phyloP scores from a whole-genome alignment of 2,329 filamentous ascomycete species.

The Rhynchosporium agropyri region DNA sequence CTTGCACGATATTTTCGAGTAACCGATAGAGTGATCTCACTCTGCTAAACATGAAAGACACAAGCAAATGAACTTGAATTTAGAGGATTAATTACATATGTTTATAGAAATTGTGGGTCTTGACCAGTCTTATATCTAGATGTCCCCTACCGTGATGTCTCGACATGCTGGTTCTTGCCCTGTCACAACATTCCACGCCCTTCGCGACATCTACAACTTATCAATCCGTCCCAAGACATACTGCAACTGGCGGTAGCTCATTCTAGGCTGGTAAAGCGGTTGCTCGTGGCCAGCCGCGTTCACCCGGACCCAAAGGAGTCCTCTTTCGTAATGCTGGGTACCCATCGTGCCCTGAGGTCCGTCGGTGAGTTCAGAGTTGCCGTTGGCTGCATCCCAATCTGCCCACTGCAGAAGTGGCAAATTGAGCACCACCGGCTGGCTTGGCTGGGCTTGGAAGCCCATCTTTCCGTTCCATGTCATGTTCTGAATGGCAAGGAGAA shows the following conservation, averaged over 20 bases:
- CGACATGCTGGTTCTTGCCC: too few relatives aligned
- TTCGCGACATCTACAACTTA: neutral
- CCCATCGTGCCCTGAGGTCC: constrained; percentile 50
- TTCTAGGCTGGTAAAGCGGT: constrained; percentile 43
- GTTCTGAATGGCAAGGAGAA: constrained; percentile 63
- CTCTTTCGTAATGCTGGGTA: constrained; percentile 44
- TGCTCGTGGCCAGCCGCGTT: constrained; percentile 43
- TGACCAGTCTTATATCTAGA: too few relatives aligned
- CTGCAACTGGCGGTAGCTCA: constrained; percentile 42
- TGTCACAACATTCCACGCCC: too few relatives aligned
- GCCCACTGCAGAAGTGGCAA: constrained; percentile 7
- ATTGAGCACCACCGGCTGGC: constrained; percentile 28
- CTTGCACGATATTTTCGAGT: too few relatives aligned
- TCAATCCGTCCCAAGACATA: constrained; percentile 44
- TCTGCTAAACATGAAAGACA: too few relatives aligned
- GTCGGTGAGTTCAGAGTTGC: constrained; percentile 48
- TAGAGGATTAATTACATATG: too few relatives aligned
- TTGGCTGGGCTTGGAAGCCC: constrained; percentile 54
- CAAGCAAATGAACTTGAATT: too few relatives aligned
- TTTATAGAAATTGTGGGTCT: too few relatives aligned
- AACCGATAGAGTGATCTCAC: too few relatives aligned
- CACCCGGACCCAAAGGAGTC: constrained; percentile 44
- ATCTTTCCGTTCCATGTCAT: constrained; percentile 66
- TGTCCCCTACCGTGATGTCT: too few relatives aligned
- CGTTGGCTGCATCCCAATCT: neutral